A percentile compares a stretch with the other conserved stretches of the same genome.
Conservation (phyloP, 495 filamentous ascomycete species). For the Friedmanniomyces endolithicus region DNA sequence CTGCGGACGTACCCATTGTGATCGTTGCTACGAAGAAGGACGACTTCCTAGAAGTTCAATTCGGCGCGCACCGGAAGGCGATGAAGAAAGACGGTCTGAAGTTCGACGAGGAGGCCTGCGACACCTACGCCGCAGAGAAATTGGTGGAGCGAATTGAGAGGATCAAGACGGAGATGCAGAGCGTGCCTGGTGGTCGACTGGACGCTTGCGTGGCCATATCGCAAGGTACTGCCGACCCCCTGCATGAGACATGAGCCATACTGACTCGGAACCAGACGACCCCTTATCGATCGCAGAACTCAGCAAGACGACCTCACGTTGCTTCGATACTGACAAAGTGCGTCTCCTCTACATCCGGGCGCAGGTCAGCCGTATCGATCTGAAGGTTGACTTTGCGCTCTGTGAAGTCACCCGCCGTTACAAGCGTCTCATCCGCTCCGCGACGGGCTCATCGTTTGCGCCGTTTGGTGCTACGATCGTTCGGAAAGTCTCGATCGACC, state of each 20-base stretch:
- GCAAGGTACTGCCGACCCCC: constrained; percentile 12
- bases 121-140: constrained; percentile 15
- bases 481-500: constrained; percentile 1
- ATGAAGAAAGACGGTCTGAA: constrained; percentile 14
- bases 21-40: constrained; percentile 25
- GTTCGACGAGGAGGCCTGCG: constrained; percentile 17
- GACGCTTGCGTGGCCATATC: constrained; percentile 22
- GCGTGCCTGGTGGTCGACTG: constrained; percentile 17
- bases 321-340: constrained; percentile 21
- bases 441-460: constrained; percentile 4
- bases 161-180: constrained; percentile 20
- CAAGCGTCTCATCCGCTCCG: constrained; percentile 14
- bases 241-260: not conserved
- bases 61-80: constrained; percentile 8
- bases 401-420: constrained; percentile 19
- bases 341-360: constrained; percentile 21
- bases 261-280: constrained; percentile 14
- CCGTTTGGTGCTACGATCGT: constrained; percentile 11
- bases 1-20: constrained; percentile 21
- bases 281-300: constrained; percentile 8
- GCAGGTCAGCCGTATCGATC: constrained; percentile 20
- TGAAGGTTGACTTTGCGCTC: constrained; percentile 24
- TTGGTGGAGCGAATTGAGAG: constrained; percentile 15
- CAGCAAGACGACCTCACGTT: constrained; percentile 15
- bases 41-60: constrained; percentile 20